Percentiles rank a stretch among this genome's conserved stretches.
These are phyloP conservation scores for Rozella allomycis DNA, from an alignment of 371 early-diverging fungal species.

Conservation along the genomic window DNA sequence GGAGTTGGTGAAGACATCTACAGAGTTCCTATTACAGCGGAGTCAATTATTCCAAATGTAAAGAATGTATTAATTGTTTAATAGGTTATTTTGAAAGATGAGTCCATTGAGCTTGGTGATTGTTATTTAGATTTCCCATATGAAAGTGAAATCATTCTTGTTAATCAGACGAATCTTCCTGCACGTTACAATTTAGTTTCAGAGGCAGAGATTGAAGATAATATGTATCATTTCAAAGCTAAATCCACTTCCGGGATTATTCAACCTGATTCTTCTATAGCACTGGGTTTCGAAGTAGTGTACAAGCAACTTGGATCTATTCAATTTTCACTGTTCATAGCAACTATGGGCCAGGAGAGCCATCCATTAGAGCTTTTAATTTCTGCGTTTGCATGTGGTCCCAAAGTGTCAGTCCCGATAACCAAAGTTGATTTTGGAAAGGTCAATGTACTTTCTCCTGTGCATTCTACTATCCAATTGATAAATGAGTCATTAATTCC, in stretches of 20 bases:
- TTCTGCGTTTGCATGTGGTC: constrained; percentile 19
- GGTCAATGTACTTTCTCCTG: constrained; percentile 15
- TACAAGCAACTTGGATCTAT: constrained; percentile 17
- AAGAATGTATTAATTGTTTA: background rate
- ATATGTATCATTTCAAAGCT: constrained; percentile 12
- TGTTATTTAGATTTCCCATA: constrained; percentile 16
- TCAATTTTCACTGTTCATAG: constrained; percentile 13
- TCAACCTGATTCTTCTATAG: constrained; percentile 7
- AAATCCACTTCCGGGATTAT: constrained; percentile 12
- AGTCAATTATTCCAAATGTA: constrained; percentile 21
- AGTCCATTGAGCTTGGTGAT: constrained; percentile 12
- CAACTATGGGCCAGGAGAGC: constrained; percentile 11
- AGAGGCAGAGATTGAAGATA: constrained; percentile 16
- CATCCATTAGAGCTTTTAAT: constrained; percentile 12
- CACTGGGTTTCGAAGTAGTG: constrained; percentile 9
- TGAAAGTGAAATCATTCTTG: constrained; percentile 6
- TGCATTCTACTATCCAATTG: constrained; percentile 5
- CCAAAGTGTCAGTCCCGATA: constrained; percentile 12
- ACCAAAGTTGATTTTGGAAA: constrained; percentile 25
- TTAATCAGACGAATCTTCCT: constrained; percentile 14
- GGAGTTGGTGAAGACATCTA: constrained; percentile 13
- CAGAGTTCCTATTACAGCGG: constrained; percentile 10
- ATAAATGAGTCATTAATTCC: constrained; percentile 21
- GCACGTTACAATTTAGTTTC: constrained; percentile 13
- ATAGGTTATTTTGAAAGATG: constrained; percentile 10